Base-by-base conservation (phyloP, 2,329 filamentous ascomycete genomes). In the Xylaria sp. region DNA sequence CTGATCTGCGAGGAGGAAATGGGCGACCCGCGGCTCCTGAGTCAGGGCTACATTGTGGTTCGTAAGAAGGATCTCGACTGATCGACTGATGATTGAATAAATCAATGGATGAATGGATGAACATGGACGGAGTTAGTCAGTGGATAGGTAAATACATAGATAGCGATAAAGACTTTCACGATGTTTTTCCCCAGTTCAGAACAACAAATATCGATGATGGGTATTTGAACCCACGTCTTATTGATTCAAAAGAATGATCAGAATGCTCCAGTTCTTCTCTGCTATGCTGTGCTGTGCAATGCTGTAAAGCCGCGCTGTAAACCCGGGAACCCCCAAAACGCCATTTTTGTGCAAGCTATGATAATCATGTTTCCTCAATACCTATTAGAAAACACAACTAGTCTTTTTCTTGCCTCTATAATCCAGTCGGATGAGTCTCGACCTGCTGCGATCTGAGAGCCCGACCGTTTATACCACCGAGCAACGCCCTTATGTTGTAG, bases 11-110 rank as follows among this genome's bases (percentile, higher is more conserved):
- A 85, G 18, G 87, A 89, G 77, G 87, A 89, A 75, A 75, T 74
- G 1, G 86, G 84, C 0, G 81, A 84, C 52, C 82, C 84, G 9
- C 78, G 77, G 2, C 76, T 82, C 2, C 78, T 89, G 39, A 84
- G 82, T 64, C 82, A 84, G 69, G 87, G 87, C 0, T 89, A 88
- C 58, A 82, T 89, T 20, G 81, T 88, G 2, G 86, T 89, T 2
- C 79, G 86, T 37, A 82, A 82, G 76, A 82, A 79, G 71, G 86
- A 89, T 70, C 73, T 89, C 71, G 83, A 88, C 58, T 88, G 78
- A 65, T 18, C 7, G 41, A 18, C 5, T 18, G 41, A 18, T 5
- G 41, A 44, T 15, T 18, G 7, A 44, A 1, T 44, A 9, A 41
- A 41, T 15, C 13, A 44, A 15, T 44, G 41, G 15, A 18, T 15